A percentile compares a stretch with the other conserved stretches of the same genome.
Conservation (phyloP, 805 yeast species). For the Candida ovalis region DNA sequence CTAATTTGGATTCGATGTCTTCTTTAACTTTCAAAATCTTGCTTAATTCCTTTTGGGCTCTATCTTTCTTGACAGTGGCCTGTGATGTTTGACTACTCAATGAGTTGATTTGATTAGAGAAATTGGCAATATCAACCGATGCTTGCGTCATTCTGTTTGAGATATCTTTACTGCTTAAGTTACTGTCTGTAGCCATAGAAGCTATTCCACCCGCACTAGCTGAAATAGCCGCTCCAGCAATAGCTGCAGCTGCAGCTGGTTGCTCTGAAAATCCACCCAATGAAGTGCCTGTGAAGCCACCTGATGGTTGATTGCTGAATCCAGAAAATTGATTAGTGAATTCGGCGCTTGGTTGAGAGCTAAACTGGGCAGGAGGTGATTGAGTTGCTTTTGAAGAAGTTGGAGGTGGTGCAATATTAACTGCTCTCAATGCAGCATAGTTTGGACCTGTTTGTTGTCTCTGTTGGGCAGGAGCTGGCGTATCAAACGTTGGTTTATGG, state of each 20-base stretch:
- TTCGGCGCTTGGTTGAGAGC: conserved; percentile 3
- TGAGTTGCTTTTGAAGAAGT: not conserved
- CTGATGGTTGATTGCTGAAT: conserved; percentile 14
- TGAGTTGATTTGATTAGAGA: conserved; percentile 80
- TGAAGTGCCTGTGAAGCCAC: conserved; percentile 6
- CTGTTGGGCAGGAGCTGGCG: conserved; percentile 14
- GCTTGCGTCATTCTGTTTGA: conserved; percentile 72
- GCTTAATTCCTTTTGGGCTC: conserved; percentile 76
- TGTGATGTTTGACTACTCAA: conserved; percentile 70
- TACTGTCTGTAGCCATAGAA: not conserved
- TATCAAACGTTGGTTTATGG: conserved; percentile 31
- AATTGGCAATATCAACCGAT: conserved; percentile 79
- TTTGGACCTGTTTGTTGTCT: conserved; percentile 29
- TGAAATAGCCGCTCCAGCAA: conserved; percentile 24
- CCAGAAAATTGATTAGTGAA: conserved; percentile 6
- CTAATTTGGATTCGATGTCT: conserved; percentile 70
- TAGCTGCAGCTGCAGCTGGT: conserved; percentile 34
- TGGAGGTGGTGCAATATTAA: conserved; percentile 1
- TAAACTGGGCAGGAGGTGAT: conserved; percentile 1
- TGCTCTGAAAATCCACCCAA: conserved; percentile 2
- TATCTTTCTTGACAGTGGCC: conserved; percentile 63
- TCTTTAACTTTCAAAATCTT: conserved; percentile 61
- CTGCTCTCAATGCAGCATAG: conserved; percentile 43
- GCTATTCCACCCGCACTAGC: not conserved
- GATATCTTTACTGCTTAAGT: conserved; percentile 39